These are phyloP conservation scores for Spiraea crenata DNA, from an alignment of 331 rosid species.

Conservation along the genomic window DNA sequence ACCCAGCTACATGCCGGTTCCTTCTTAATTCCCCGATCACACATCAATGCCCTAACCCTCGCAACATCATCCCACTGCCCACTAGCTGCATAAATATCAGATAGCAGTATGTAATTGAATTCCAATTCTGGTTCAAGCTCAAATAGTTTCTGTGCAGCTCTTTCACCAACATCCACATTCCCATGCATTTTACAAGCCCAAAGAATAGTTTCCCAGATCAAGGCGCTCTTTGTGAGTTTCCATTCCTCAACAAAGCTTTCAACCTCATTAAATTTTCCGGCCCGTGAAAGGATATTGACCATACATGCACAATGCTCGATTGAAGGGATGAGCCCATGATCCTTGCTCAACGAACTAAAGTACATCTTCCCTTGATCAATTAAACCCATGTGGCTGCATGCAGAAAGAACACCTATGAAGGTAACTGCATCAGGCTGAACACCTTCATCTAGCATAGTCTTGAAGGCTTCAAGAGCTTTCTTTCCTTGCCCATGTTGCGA, in stretches of 20 bases:
- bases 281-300: slow-evolving; percentile 60
- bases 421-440: slow-evolving; percentile 48
- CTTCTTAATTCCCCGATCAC: slow-evolving; percentile 47
- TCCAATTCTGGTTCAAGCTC: slow-evolving; percentile 51
- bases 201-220: slow-evolving; percentile 53
- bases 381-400: slow-evolving; percentile 61
- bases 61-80: slow-evolving; percentile 53
- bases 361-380: slow-evolving; percentile 49
- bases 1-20: slow-evolving; percentile 79
- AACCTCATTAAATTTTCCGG: slow-evolving; percentile 62
- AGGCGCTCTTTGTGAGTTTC: slow-evolving; percentile 44
- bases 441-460: slow-evolving; percentile 46
- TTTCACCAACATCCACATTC: slow-evolving; percentile 47
- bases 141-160: slow-evolving; percentile 49
- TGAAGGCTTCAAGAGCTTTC: slow-evolving; percentile 48
- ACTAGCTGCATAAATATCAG: slow-evolving; percentile 52
- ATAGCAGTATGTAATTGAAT: slow-evolving; percentile 52
- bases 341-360: slow-evolving; percentile 37
- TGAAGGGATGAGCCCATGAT: slow-evolving; percentile 40
- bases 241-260: slow-evolving; percentile 46
- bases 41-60: slow-evolving; percentile 47
- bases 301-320: slow-evolving; percentile 58
- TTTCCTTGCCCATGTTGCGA: slow-evolving; percentile 51
- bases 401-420: slow-evolving; percentile 58
- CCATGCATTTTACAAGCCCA: slow-evolving; percentile 55